Base-by-base conservation (phyloP, 139 green algal genomes). In the Volvox africanus region DNA sequence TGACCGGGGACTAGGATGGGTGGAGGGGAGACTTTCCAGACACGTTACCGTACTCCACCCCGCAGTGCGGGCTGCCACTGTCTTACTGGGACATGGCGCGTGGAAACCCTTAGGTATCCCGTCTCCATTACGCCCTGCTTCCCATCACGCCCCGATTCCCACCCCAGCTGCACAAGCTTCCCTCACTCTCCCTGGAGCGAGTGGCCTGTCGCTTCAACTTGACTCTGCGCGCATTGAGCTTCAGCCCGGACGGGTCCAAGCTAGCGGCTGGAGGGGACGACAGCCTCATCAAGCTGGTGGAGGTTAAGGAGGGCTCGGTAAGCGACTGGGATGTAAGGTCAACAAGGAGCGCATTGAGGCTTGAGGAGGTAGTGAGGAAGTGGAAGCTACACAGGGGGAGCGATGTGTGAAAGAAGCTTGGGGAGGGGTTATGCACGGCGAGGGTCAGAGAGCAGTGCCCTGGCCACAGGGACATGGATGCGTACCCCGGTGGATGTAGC, bases 201-300 rank as follows among this genome's bases (percentile, higher is more conserved):
- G 24, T 50, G 50, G 75, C 61, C 5, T 84, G 86, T 16, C 91
- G 97, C 30, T 99, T 98, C 91, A 93, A 82, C 1, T 92, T 99
- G 35, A 96, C 97, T 20, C 91, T 96, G 22, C 92, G 94, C 17
- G 88, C 90, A 1, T 75, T 99, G 67, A 93, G 93, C 79, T 98
- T 94, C 91, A 96, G 89, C 37, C 87, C 94, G 21, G 94, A 93
- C 44, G 97, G 97, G 32, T 77, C 82, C 26, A 90, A 80, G 37
- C 83, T 99, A 28, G 97, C 97, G 24, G 96, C 94, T 9, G 95
- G 89, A 0, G 97, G 97, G 22, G 97, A 99, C 88, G 96, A 98
- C 85, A 94, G 94, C 26, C 88, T 88, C 36, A 94, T 99, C 67
- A 97, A 97, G 83, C 93, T 99, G 6, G 92, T 99, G 33, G 93